Conservation (phyloP, 352 stramenopile species). For the Blastocystis sp. region DNA sequence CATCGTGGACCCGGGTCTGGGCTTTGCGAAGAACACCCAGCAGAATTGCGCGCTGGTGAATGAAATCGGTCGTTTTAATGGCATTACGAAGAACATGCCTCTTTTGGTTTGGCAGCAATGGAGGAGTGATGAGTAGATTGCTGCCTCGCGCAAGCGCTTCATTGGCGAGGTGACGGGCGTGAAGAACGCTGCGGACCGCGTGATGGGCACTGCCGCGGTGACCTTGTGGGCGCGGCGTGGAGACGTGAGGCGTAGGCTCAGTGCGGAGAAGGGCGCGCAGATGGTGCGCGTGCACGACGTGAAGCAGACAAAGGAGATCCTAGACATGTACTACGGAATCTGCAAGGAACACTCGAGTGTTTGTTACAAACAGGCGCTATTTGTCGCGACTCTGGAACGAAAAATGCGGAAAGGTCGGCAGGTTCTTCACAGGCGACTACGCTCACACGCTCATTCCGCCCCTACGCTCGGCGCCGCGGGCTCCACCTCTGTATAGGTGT, state of each 20-base stretch:
- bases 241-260: conserved; percentile 19
- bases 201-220: conserved; percentile 82
- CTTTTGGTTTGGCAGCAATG: conserved; percentile 73
- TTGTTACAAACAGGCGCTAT: no score
- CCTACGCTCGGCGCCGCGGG: neutral
- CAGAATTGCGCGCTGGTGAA: conserved; percentile 86
- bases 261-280: conserved; percentile 75
- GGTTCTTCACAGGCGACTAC: neutral
- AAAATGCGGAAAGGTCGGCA: neutral
- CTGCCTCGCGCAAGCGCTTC: conserved; percentile 93
- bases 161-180: conserved; percentile 86
- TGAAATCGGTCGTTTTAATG: conserved; percentile 74
- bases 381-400: neutral
- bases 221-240: conserved; percentile 37
- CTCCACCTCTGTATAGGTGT: conserved; percentile 74
- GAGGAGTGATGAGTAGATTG: conserved; percentile 74
- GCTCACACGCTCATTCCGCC: neutral
- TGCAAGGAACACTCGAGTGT: no score
- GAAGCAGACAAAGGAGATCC: conserved; percentile 82
- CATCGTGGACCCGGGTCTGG: conserved; percentile 91
- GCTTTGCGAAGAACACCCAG: conserved; percentile 89
- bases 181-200: conserved; percentile 80
- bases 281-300: conserved; percentile 93
- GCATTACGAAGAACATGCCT: conserved; percentile 71
- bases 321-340: conserved; percentile 70